Conservation (phyloP, 2,329 filamentous ascomycete species). For the Cercospora canescens region DNA sequence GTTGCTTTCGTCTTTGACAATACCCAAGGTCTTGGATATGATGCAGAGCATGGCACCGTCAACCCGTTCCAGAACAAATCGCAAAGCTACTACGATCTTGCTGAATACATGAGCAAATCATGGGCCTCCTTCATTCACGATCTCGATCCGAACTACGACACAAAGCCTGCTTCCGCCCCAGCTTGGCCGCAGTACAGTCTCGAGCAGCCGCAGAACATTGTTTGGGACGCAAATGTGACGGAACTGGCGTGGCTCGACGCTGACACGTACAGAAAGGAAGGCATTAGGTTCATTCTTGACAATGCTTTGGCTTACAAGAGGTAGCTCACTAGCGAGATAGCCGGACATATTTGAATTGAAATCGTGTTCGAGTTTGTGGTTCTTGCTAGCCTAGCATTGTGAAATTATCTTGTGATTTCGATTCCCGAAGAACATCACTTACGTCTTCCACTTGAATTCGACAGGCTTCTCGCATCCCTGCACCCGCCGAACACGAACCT, state of each 20-base stretch:
- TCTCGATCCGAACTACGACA: slow-evolving; percentile 40
- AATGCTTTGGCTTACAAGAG: slow-evolving; percentile 27
- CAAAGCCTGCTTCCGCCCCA: slow-evolving; percentile 15
- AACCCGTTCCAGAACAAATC: slow-evolving; percentile 39
- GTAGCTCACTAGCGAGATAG: neutral
- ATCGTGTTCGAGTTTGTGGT: neutral
- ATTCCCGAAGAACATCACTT: neutral
- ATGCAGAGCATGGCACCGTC: slow-evolving; percentile 32
- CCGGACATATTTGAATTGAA: neutral
- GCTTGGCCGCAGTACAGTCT: slow-evolving; percentile 45
- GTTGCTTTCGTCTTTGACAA: slow-evolving; percentile 47
- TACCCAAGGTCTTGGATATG: slow-evolving; percentile 44
- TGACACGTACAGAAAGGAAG: slow-evolving; percentile 47
- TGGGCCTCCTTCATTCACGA: slow-evolving; percentile 49
- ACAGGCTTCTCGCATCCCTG: neutral
- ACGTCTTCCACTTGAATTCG: too few relatives aligned
- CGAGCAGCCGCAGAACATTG: slow-evolving; percentile 41
- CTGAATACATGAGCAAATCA: slow-evolving; percentile 45
- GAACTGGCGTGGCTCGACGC: slow-evolving; percentile 38
- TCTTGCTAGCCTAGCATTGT: too few relatives aligned
- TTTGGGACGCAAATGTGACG: slow-evolving; percentile 49
- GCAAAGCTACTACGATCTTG: slow-evolving; percentile 40
- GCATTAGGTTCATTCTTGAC: slow-evolving; percentile 45
- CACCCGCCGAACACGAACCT: neutral
- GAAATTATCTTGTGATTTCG: too few relatives aligned